A percentile compares a stretch with the other conserved stretches of the same genome.
Conservation (phyloP, 2,329 filamentous ascomycete species). For the Reticulascus tulasneorum region DNA sequence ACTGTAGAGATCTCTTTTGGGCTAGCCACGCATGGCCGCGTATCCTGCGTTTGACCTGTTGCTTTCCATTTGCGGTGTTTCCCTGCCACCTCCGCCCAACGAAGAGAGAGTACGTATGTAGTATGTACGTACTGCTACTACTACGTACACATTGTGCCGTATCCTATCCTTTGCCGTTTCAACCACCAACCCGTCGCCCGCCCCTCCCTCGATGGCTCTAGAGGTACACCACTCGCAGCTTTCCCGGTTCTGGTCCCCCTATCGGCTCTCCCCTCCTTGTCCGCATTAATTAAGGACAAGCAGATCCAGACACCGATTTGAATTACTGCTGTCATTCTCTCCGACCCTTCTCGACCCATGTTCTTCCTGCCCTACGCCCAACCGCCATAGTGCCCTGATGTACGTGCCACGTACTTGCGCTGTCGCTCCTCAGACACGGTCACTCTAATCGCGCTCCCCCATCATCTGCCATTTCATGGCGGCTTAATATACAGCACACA, state of each 20-base stretch:
- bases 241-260: not conserved
- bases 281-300: not conserved
- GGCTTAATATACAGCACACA: conserved; percentile 3
- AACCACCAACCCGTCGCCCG: not conserved
- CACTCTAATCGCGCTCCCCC: not conserved
- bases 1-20: too few relatives aligned
- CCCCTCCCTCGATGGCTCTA: not conserved
- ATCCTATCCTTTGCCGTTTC: not conserved
- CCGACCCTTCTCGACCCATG: not conserved
- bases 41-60: too few relatives aligned
- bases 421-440: conserved; percentile 1
- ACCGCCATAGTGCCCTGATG: conserved; percentile 4
- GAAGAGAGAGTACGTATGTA: too few relatives aligned
- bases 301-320: not conserved
- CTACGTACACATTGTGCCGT: too few relatives aligned
- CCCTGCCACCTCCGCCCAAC: too few relatives aligned
- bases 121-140: too few relatives aligned
- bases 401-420: not conserved
- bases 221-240: too few relatives aligned
- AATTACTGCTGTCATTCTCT: not conserved
- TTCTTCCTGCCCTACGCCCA: conserved; percentile 3
- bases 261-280: not conserved
- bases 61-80: too few relatives aligned
- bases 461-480: not conserved
- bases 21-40: too few relatives aligned